Base-by-base conservation (phyloP, 768 basidiomycete species). In the Fibroporia radiculosa region DNA sequence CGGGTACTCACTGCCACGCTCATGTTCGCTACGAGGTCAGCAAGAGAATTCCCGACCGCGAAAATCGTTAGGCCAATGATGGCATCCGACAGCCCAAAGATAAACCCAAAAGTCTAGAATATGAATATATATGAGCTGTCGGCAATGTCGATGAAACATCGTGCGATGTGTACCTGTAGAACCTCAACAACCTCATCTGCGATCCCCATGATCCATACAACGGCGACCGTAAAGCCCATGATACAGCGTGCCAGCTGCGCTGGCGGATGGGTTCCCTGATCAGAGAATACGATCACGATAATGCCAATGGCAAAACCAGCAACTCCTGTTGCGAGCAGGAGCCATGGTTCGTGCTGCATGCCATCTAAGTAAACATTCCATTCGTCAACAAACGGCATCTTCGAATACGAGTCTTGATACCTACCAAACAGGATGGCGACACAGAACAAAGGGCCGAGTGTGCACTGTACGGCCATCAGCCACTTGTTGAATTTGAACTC, bases 151-250 rank as follows among this genome's bases (percentile, higher is more conserved):
- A 10, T 11, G 24, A 14, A 10, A 37, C 16, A 24, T 26, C 7
- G 27, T 6, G 16, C 28, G 4, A 27, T 6, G 53, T 74, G 46
- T 35, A 93, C 93, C 69, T 85, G 82, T 8, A 98, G 73, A 10
- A 97, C 82, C 38, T 84, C 76, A 24, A 98, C 92, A 2, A 95
- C 92, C 61, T 97, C 93, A 60, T 96, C 93, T 1, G 93, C 93
- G 38, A 98, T 93, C 5, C 87, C 92, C 80, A 97, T 93, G 55
- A 99, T 97, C 95, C 96, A 99, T 6, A 97, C 82, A 49, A 97
- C 78, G 2, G 92, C 74, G 22, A 95, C 84, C 18, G 82, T 61
- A 66, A 99, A 99, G 0, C 96, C 95, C 73, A 93, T 82, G 19
- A 81, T 84, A 57, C 91, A 95, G 8, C 93, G 75, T 8, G 75